phyloP scores from a whole-genome alignment of 1,139 yeast genomes.

The Hyphopichia fennica region DNA sequence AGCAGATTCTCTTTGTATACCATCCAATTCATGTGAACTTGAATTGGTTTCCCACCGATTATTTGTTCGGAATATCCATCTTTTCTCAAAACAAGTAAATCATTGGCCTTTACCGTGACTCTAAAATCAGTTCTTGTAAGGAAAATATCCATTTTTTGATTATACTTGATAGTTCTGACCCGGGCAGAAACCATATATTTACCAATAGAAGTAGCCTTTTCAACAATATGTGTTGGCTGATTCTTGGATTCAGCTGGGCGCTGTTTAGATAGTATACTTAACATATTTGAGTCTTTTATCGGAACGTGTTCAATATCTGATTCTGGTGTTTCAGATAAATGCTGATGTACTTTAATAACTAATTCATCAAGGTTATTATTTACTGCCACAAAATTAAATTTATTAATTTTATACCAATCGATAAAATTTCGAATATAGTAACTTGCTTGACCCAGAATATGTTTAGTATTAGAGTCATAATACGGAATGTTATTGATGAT shows the following conservation, averaged over 20 bases:
- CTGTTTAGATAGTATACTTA: not conserved
- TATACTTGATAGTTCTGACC: slow-evolving; percentile 7
- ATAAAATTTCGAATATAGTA: slow-evolving; percentile 9
- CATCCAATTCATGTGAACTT: not conserved
- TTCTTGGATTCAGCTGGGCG: not conserved
- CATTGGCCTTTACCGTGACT: not conserved
- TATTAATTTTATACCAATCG: slow-evolving; percentile 21
- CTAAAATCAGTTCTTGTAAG: not conserved
- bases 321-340: not conserved
- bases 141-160: not conserved
- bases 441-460: not conserved
- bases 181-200: slow-evolving; percentile 18
- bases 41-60: not conserved
- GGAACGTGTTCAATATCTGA: not conserved
- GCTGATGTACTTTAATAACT: not conserved
- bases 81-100: not conserved
- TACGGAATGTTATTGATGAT: not conserved
- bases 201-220: slow-evolving; percentile 15
- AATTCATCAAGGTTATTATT: not conserved
- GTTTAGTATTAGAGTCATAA: not conserved
- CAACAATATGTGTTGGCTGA: slow-evolving; percentile 18
- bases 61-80: not conserved
- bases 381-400: slow-evolving; percentile 15
- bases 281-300: not conserved
- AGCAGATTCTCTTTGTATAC: not conserved